phyloP scores from a whole-genome alignment of 2,329 filamentous ascomycete genomes.

The Lachnellula subtilissima region DNA sequence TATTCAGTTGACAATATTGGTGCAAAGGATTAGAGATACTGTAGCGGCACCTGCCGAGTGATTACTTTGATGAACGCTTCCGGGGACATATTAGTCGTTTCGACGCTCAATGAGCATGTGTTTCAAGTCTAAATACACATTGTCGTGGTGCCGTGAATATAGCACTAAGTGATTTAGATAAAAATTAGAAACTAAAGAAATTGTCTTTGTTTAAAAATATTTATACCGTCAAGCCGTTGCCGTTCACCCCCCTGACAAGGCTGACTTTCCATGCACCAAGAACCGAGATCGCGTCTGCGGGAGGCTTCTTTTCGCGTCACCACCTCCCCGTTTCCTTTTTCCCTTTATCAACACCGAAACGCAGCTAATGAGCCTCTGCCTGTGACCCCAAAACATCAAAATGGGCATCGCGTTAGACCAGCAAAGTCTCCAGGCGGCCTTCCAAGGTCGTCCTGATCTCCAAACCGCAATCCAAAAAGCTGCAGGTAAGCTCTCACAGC shows the following conservation, averaged over 20 bases:
- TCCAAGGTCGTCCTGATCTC: constrained; percentile 28
- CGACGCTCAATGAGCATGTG: background rate
- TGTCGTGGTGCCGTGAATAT: background rate
- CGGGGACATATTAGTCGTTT: background rate
- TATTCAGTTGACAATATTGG: too few species aligned
- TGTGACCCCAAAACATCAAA: constrained; percentile 1
- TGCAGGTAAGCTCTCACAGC: constrained; percentile 24
- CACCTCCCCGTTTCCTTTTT: background rate
- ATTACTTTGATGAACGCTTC: background rate
- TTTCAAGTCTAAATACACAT: background rate
- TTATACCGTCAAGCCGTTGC: background rate
- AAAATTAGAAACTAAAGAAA: too few species aligned
- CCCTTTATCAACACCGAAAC: background rate
- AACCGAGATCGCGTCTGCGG: background rate
- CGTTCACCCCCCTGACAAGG: constrained; percentile 1
- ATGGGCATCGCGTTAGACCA: constrained; percentile 28
- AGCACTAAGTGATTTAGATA: background rate
- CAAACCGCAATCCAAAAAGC: constrained; percentile 30
- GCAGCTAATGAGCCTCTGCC: background rate
- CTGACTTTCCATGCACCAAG: constrained; percentile 6
- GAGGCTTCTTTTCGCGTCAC: too few species aligned
- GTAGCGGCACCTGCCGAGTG: background rate
- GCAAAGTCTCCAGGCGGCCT: constrained; percentile 28
- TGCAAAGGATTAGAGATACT: too few species aligned
- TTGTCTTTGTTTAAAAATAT: background rate